These are phyloP conservation scores for Tilletia caries DNA, from an alignment of 1,284 basidiomycete species.

Conservation along the genomic window DNA sequence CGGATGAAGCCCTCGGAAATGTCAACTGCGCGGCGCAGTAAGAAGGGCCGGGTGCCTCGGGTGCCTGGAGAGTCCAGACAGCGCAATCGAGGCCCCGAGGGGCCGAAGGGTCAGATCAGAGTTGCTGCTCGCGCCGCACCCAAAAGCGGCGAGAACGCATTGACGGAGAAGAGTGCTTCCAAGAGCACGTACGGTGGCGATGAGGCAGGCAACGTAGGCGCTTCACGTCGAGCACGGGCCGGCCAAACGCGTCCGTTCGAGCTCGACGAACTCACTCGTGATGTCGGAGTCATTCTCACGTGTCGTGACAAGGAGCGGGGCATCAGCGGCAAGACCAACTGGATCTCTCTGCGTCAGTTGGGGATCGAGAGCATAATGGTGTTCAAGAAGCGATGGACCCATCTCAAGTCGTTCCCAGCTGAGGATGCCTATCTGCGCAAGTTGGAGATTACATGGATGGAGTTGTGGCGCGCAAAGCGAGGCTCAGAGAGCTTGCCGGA, in stretches of 20 bases:
- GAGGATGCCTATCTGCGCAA: slow-evolving; percentile 6
- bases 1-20: background rate
- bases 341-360: background rate
- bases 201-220: background rate
- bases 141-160: no score
- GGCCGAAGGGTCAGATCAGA: no score
- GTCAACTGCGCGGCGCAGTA: background rate
- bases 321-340: background rate
- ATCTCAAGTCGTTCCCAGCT: slow-evolving; percentile 6
- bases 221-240: background rate
- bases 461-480: background rate
- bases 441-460: slow-evolving; percentile 6
- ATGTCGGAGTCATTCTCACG: background rate
- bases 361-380: background rate
- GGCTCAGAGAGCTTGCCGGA: background rate
- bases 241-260: background rate
- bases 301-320: slow-evolving; percentile 6
- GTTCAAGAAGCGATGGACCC: background rate
- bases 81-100: no score
- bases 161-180: no score
- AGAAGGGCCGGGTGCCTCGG: background rate
- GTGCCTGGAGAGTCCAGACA: background rate
- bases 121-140: no score
- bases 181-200: background rate
- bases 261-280: background rate